phyloP scores from a whole-genome alignment of 2,329 filamentous ascomycete species.

The Pseudogymnoascus pannorum region DNA sequence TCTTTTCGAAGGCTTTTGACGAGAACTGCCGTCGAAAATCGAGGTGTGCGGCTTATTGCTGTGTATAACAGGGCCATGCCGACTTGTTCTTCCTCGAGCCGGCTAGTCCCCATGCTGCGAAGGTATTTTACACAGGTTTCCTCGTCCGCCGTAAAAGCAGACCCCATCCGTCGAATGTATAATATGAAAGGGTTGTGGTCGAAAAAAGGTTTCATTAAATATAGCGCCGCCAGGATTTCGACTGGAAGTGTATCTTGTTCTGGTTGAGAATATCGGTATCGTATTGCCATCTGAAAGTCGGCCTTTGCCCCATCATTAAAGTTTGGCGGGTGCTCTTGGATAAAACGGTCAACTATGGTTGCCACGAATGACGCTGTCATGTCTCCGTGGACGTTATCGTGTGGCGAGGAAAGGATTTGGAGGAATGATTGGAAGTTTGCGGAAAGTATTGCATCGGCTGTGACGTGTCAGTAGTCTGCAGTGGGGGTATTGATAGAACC shows the following conservation, averaged over 20 bases:
- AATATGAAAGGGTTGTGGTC: slow-evolving; percentile 53
- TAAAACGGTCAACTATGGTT: slow-evolving; percentile 74
- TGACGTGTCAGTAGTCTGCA: slow-evolving; percentile 12
- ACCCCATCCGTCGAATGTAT: slow-evolving; percentile 66
- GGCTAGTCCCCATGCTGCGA: slow-evolving; percentile 46
- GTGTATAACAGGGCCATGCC: slow-evolving; percentile 68
- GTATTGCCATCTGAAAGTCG: slow-evolving; percentile 55
- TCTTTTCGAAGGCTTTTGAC: slow-evolving; percentile 57
- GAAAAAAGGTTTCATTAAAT: slow-evolving; percentile 58
- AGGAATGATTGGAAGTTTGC: slow-evolving; percentile 73
- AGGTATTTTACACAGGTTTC: slow-evolving; percentile 55
- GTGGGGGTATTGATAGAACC: neutral
- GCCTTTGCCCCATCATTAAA: slow-evolving; percentile 70
- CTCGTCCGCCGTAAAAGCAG: slow-evolving; percentile 66
- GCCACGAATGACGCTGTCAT: slow-evolving; percentile 65
- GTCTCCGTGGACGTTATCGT: slow-evolving; percentile 57
- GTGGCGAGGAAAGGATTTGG: slow-evolving; percentile 62
- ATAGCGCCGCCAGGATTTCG: slow-evolving; percentile 62
- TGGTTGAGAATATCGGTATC: slow-evolving; percentile 63
- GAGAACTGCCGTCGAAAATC: slow-evolving; percentile 45
- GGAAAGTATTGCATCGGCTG: slow-evolving; percentile 84
- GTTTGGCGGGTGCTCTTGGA: slow-evolving; percentile 78
- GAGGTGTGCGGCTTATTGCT: slow-evolving; percentile 49
- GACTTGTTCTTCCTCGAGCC: slow-evolving; percentile 74
- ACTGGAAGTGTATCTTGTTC: slow-evolving; percentile 59